Conservation (phyloP, 1,139 yeast species). For the Lodderomyces parapsilosis region DNA sequence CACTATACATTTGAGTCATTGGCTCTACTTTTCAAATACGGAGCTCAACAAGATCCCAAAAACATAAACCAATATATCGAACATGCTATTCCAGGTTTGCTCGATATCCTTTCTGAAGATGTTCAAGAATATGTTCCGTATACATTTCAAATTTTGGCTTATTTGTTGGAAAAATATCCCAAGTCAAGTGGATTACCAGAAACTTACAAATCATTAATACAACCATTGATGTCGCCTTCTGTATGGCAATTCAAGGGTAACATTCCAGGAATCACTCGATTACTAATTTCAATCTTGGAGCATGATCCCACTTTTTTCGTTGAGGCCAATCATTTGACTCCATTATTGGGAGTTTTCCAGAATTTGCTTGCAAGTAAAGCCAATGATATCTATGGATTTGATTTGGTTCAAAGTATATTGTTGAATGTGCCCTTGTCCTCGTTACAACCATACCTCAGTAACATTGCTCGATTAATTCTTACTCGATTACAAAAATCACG, state of each 20-base stretch:
- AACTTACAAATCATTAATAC: conserved; percentile 62
- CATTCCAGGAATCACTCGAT: conserved; percentile 86
- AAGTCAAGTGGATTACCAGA: conserved; percentile 52
- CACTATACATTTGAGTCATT: conserved; percentile 90
- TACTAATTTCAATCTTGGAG: conserved; percentile 68
- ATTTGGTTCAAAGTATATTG: conserved; percentile 70
- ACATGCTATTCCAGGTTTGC: conserved; percentile 62
- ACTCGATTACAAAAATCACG: conserved; percentile 78
- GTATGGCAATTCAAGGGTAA: conserved; percentile 95
- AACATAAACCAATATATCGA: conserved; percentile 48
- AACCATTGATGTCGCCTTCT: conserved; percentile 82
- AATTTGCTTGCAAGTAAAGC: conserved; percentile 82
- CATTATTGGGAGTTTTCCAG: conserved; percentile 95
- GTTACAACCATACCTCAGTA: conserved; percentile 60
- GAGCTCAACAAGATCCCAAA: conserved; percentile 16
- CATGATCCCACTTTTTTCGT: conserved; percentile 58
- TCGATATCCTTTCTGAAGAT: conserved; percentile 72
- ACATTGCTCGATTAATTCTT: conserved; percentile 72
- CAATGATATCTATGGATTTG: conserved; percentile 82
- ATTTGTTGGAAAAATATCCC: conserved; percentile 66
- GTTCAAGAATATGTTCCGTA: conserved; percentile 95
- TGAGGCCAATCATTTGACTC: conserved; percentile 49
- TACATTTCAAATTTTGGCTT: conserved; percentile 84
- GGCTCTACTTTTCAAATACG: conserved; percentile 68
- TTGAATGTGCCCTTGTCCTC: conserved; percentile 50